Conservation (phyloP, 192 early-diverging fungal species). For the Pecoramyces ruminantium region DNA sequence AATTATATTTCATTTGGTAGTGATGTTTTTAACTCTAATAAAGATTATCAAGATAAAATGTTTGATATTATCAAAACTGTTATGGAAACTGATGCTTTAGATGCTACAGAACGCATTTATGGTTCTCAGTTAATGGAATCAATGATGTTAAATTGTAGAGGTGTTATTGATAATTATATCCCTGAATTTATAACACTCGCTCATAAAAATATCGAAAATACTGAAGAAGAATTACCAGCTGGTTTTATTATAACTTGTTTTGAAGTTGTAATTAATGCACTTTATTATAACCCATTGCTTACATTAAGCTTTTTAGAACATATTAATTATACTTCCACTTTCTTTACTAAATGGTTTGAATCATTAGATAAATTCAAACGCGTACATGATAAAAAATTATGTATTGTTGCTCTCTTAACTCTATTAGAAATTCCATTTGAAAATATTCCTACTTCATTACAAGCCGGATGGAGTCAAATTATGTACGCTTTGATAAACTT, state of each 20-base stretch:
- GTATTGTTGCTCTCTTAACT: slow-evolving; percentile 57
- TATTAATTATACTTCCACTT: slow-evolving; percentile 49
- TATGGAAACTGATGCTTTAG: slow-evolving; percentile 55
- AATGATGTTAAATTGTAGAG: slow-evolving; percentile 66
- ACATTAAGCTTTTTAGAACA: slow-evolving; percentile 65
- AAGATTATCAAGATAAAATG: slow-evolving; percentile 50
- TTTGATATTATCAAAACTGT: slow-evolving; percentile 73
- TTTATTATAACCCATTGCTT: slow-evolving; percentile 73
- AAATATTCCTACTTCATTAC: slow-evolving; percentile 52
- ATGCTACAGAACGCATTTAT: slow-evolving; percentile 61
- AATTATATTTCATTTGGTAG: slow-evolving; percentile 81
- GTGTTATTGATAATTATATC: slow-evolving; percentile 58
- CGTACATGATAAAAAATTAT: slow-evolving; percentile 91
- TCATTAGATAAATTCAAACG: slow-evolving; percentile 54
- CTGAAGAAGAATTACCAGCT: slow-evolving; percentile 35
- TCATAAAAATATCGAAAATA: slow-evolving; percentile 39
- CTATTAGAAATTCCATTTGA: slow-evolving; percentile 53
- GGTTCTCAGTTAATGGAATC: slow-evolving; percentile 76
- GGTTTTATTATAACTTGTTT: slow-evolving; percentile 57
- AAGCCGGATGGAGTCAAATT: slow-evolving; percentile 55
- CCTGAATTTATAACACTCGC: slow-evolving; percentile 53
- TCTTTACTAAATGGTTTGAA: slow-evolving; percentile 67
- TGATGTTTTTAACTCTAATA: slow-evolving; percentile 49
- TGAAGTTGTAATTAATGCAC: slow-evolving; percentile 62
- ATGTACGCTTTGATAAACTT: slow-evolving; percentile 49